Percentiles rank a stretch among this genome's conserved stretches.
These are phyloP conservation scores for Calonectria pteridis DNA, from an alignment of 2,329 filamentous ascomycete genomes.

Conservation along the genomic window DNA sequence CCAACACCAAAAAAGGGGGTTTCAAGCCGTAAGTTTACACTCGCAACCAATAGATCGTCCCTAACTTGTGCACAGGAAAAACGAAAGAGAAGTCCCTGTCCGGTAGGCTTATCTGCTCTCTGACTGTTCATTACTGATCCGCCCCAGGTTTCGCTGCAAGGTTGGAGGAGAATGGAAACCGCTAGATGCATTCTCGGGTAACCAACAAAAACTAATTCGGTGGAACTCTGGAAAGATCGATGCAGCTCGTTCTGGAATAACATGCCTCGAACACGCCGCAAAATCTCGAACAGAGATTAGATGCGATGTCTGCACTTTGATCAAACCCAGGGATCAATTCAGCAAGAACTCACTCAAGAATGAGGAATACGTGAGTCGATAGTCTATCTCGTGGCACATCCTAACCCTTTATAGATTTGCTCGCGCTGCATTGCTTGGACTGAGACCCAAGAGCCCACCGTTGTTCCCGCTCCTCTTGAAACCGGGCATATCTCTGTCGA, in stretches of 20 bases:
- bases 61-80: constrained; percentile 22
- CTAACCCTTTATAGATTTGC: constrained; percentile 47
- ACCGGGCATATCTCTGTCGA: constrained; percentile 51
- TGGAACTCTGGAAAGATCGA: constrained; percentile 38
- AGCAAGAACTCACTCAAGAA: constrained; percentile 45
- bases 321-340: constrained; percentile 46
- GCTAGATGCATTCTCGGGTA: constrained; percentile 47
- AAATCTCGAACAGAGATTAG: constrained; percentile 40
- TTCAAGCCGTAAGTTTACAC: constrained; percentile 30
- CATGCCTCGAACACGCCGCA: constrained; percentile 50
- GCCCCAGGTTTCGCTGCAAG: constrained; percentile 50
- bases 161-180: constrained; percentile 53
- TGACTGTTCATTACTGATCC: not conserved
- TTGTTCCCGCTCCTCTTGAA: constrained; percentile 46
- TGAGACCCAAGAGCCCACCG: constrained; percentile 50
- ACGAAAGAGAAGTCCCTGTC: constrained; percentile 2
- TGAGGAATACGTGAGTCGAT: constrained; percentile 47
- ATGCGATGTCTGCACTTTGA: constrained; percentile 49
- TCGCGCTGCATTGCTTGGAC: constrained; percentile 52
- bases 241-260: constrained; percentile 51
- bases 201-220: constrained; percentile 46
- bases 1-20: constrained; percentile 27
- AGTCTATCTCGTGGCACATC: not conserved
- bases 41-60: not conserved
- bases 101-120: constrained; percentile 17